Base-by-base conservation (phyloP, 371 early-diverging fungal species). In the Lichtheimia ornata region DNA sequence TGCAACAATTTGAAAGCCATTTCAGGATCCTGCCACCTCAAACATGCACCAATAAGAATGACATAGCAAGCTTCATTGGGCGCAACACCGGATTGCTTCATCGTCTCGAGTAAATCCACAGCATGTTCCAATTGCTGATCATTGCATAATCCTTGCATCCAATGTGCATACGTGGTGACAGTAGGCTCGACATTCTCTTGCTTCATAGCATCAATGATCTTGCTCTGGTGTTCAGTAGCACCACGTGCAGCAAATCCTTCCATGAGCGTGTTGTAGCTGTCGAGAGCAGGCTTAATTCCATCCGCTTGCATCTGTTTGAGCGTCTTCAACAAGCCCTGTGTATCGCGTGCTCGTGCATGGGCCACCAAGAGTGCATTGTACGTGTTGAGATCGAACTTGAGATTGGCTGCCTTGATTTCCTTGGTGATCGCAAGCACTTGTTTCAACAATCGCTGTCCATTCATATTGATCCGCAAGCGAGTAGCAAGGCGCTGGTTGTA, bases 331-430 rank as follows among this genome's bases (percentile, higher is more conserved):
- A 70, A 24, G 0, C 53, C 49, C 3, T 41, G 15, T 11, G 28
- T 25, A 14, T 77, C 70, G 28, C 54, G 61, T 9, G 63, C 62
- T n/a, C 70, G 74, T 41, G 71, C 70, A 60, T 81, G 82, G 13
- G 74, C 80, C 6, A 71, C 61, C 42, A 85, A 56, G 0, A 85
- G 57, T 0, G 79, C 74, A 60, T 80, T 81, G 67, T 84, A 76
- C 0, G 83, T 83, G 44, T 67, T 69, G n/a, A 73, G 28, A 55
- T 85, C 84, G 5, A 80, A 77, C 15, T 70, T 51, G 7, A 85
- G 62, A 7, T 66, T 65, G 17, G 67, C 62, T 3, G 55, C 45
- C 22, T 73, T 66, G 51, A 80, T 80, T 40, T 77, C 72, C 2
- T 59, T 45, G 9, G 69, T 56, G 41, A 74, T 66, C 3, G 57